These are phyloP conservation scores for Xylaria sp. DNA, from an alignment of 2,329 filamentous ascomycete genomes.

Conservation along the genomic window DNA sequence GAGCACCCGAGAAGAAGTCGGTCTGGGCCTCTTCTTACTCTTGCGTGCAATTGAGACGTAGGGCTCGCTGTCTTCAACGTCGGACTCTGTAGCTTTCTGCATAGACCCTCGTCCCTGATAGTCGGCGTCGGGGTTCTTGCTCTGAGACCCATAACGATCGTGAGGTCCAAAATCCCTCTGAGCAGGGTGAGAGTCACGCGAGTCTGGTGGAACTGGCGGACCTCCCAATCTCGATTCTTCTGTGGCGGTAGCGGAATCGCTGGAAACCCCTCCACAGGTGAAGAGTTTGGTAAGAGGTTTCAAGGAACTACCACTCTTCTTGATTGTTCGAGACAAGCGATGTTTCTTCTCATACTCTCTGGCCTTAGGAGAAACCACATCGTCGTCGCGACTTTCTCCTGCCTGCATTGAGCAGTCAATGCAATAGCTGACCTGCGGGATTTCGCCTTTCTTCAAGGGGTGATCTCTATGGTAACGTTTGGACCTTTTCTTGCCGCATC, in stretches of 20 bases:
- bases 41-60: no score
- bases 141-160: background rate
- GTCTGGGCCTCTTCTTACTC: no score
- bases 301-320: conserved; percentile 9
- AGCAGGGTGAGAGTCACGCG: background rate
- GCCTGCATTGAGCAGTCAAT: conserved; percentile 20
- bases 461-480: conserved; percentile 23
- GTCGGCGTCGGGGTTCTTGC: no score
- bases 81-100: no score
- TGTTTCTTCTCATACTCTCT: conserved; percentile 10
- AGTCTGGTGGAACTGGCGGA: conserved; percentile 9
- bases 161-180: background rate
- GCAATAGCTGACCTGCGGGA: conserved; percentile 25
- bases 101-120: no score
- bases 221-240: conserved; percentile 17
- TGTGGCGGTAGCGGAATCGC: background rate
- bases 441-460: conserved; percentile 26
- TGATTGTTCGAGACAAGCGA: conserved; percentile 3
- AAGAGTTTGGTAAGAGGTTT: conserved; percentile 14
- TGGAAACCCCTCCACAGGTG: conserved; percentile 2
- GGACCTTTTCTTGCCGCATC: conserved; percentile 27
- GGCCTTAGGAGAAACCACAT: background rate
- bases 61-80: no score
- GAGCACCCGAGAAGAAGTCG: no score
- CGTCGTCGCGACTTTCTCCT: conserved; percentile 1